Base-by-base conservation (phyloP, 495 filamentous ascomycete genomes). In the Penicillium macrosclerotiorum region DNA sequence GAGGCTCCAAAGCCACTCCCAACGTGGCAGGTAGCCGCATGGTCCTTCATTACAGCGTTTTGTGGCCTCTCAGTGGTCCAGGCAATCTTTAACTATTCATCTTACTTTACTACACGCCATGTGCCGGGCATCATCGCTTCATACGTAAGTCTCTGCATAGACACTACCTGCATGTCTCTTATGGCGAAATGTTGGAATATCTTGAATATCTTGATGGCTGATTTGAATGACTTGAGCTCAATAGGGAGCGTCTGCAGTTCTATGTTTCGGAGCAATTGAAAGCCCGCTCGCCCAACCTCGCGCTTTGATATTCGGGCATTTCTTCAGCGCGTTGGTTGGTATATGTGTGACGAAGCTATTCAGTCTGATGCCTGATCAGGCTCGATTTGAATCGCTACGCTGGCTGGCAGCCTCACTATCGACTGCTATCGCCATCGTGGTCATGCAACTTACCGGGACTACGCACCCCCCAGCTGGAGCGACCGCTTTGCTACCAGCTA, bases 391-490 rank as follows among this genome's bases (percentile, higher is more conserved):
- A 45, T 85, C 83, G 35, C 50, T 87, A 13, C 72, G 76, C 26
- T 91, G 83, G 85, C 63, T 91, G 0, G 82, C 76, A 1, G 85
- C 76, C 8, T 78, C 85, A 1, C 62, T 93, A 0, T 70, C 83
- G 4, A 85, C 82, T 17, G 84, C 82, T 0, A 48, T 73, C 11
- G 73, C 88, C 0, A 84, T 83, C 6, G 72, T 82, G 0, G 54
- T 82, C 14, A 95, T 94, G 89, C 76, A 77, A 2, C 42, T 87
- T 12, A 90, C 87, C 0, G 79, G 80, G 5, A 91, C 88, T 0
- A 75, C 88, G 0, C 85, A 95, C 53, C 89, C 89, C 5, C 89
- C 89, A 2, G 89, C 87, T 0, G 89, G 89, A 9, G 89, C 89
- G 1, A 91, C 87, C 3, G 89, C 89, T 1, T 57, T 95, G 8